phyloP scores from a whole-genome alignment of 345 rosid species.

The Camelina laxa region DNA sequence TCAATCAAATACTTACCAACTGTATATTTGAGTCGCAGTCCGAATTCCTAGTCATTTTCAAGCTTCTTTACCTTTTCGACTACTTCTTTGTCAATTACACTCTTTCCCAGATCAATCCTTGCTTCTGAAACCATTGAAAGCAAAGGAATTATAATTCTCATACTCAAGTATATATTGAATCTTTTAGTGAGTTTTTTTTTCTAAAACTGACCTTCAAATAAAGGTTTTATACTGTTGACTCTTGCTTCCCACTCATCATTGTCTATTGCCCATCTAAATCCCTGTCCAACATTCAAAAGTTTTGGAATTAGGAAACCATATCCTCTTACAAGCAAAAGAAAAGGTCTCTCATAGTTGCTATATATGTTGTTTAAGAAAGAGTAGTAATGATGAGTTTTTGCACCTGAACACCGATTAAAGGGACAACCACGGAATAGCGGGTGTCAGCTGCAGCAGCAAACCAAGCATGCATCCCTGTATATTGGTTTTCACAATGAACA shows the following conservation, averaged over 20 bases:
- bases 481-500: constrained; percentile 28
- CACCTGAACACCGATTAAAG: constrained; percentile 93
- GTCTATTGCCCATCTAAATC: constrained; percentile 88
- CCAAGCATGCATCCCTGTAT: constrained; percentile 96
- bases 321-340: not conserved
- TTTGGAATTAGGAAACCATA: not conserved
- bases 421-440: constrained; percentile 69
- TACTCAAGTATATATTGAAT: not conserved
- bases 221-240: constrained; percentile 74
- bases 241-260: constrained; percentile 83
- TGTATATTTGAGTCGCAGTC: not conserved
- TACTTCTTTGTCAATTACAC: constrained; percentile 69
- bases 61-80: constrained; percentile 67
- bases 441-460: constrained; percentile 85
- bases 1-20: constrained; percentile 6
- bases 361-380: constrained; percentile 4
- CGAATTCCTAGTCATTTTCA: constrained; percentile 1
- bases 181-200: constrained; percentile 2
- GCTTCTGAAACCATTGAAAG: constrained; percentile 61
- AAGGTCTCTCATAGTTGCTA: not conserved
- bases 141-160: not conserved
- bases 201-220: constrained; percentile 72
- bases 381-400: not conserved
- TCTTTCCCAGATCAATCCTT: constrained; percentile 65
- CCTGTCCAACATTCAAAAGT: constrained; percentile 51